phyloP scores from a whole-genome alignment of 768 basidiomycete species.

The Punctularia strigosozonata region DNA sequence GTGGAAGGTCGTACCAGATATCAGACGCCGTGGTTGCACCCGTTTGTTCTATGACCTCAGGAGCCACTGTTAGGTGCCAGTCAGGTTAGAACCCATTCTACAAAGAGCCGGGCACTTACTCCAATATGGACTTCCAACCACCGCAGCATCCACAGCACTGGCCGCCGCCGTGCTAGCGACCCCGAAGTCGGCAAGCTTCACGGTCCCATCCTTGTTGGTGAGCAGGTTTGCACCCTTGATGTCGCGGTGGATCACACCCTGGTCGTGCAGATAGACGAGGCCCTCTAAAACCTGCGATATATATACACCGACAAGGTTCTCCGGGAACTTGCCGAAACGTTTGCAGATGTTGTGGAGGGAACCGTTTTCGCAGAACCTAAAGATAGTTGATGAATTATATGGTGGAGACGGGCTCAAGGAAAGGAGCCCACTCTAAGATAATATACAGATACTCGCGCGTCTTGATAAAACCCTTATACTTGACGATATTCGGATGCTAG shows the following conservation, averaged over 20 bases:
- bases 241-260: constrained; percentile 98
- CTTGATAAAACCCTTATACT: constrained; percentile 97
- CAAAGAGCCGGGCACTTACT: constrained; percentile 39
- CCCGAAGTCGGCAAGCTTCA: constrained; percentile 98
- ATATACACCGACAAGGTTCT: constrained; percentile 92
- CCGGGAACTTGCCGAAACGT: constrained; percentile 97
- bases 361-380: constrained; percentile 94
- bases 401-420: neutral
- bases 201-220: constrained; percentile 96
- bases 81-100: no score
- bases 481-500: constrained; percentile 95
- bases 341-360: constrained; percentile 92
- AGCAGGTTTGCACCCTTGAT: constrained; percentile 99
- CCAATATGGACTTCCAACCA: constrained; percentile 98
- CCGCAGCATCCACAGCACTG: constrained; percentile 76
- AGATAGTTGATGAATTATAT: neutral
- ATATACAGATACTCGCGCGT: constrained; percentile 92
- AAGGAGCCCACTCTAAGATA: constrained; percentile 72
- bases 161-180: constrained; percentile 76
- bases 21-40: constrained; percentile 96
- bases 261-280: constrained; percentile 93
- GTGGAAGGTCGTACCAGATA: constrained; percentile 59
- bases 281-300: constrained; percentile 95
- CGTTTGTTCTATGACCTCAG: constrained; percentile 96
- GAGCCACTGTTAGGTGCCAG: constrained; percentile 74